phyloP scores from a whole-genome alignment of 148 eudicot species.

The Cornus suecica region DNA sequence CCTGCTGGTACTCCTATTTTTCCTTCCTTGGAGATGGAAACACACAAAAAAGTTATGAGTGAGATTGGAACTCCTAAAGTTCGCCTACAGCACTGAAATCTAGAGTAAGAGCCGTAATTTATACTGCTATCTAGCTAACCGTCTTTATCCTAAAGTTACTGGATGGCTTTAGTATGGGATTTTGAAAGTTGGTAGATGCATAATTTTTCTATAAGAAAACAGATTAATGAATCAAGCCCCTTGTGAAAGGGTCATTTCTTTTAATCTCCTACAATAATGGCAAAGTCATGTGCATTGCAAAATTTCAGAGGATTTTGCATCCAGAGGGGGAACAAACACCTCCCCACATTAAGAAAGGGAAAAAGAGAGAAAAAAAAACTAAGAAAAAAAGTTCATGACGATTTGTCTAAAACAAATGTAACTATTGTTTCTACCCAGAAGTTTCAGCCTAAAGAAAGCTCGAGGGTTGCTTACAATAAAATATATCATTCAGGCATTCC shows the following conservation, averaged over 20 bases:
- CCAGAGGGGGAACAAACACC: not conserved
- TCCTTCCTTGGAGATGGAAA: constrained; percentile 63
- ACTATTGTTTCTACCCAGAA: not conserved
- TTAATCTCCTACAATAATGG: not conserved
- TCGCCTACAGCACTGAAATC: constrained; percentile 54
- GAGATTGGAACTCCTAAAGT: constrained; percentile 54
- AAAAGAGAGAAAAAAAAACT: no score
- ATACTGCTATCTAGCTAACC: not conserved
- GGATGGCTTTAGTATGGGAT: not conserved
- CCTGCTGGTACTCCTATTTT: constrained; percentile 75
- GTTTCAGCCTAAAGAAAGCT: not conserved
- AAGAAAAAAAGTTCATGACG: no score
- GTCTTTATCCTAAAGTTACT: not conserved
- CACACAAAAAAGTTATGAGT: constrained; percentile 39
- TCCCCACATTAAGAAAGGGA: not conserved
- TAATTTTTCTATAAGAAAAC: not conserved
- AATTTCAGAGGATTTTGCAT: not conserved
- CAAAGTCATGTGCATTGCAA: not conserved
- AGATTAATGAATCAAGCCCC: not conserved
- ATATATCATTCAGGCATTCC: not conserved
- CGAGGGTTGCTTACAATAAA: not conserved
- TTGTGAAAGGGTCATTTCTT: not conserved
- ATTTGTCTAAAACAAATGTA: no score
- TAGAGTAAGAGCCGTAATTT: constrained; percentile 49
- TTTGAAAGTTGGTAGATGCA: not conserved